Base-by-base conservation (phyloP, 176 grass and related monocot species). In the Aegilops tauschii region DNA sequence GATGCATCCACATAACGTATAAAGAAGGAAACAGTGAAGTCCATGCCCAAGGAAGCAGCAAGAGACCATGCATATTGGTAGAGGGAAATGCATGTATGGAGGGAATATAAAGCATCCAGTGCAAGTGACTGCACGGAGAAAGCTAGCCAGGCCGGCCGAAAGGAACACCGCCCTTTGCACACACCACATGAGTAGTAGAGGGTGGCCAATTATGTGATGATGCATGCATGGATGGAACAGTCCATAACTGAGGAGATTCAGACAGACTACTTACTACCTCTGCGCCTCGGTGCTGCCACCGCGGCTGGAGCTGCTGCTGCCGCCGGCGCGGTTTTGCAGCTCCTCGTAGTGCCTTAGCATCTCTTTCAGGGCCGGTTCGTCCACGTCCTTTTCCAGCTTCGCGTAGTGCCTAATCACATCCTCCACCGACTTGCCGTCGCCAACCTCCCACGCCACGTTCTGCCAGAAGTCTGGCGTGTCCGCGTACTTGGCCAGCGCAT, bases 391-490 rank as follows among this genome's bases (percentile, higher is more conserved):
- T 0, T 5, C 0, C 12, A 91, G 20, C 21, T 21, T 0, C 30
- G 42, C 31, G 1, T 29, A 91, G 64, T 91, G 90, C 65, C 30
- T 50, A 56, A 28, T 88, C 36, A 82, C 82, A 2, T 91, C 90
- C 3, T 91, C 90, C 0, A 14, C 82, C 0, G 90, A 29, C 63
- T 35, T 91, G n/a, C 82, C 71, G 0, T 6, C 31, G 6, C 88
- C 88, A 30, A 91, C 90, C 0, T 39, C 79, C 69, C 75, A 86
- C 5, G 93, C 93, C 54, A 95, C 89, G 1, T 95, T 95, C 36
- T 91, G 66, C 91, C 91, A 95, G 27, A 66, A 34, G 66, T 95
- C 91, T 0, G 93, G 91, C 3, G 89, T 83, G 83, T 87, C 73
- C 81, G 85, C 91, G 11, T 91, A 95, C 17, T 2, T 69, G 8